phyloP scores from a whole-genome alignment of 441 rosid genomes.

The Croton laevigatus region DNA sequence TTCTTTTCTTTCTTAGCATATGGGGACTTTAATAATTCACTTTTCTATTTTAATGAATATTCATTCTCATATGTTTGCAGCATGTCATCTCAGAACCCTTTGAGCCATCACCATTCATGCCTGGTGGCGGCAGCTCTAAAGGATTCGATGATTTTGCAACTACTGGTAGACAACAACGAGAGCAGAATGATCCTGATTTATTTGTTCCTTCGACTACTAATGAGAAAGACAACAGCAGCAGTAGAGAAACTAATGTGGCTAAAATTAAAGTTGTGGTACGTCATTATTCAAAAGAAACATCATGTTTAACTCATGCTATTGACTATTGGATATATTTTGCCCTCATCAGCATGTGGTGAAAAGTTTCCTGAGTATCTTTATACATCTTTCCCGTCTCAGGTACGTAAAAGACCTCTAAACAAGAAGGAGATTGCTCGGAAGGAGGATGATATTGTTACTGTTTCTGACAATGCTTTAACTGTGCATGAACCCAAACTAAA shows the following conservation, averaged over 20 bases:
- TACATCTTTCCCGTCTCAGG: conserved; percentile 39
- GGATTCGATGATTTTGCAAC: conserved; percentile 68
- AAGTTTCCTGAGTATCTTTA: conserved; percentile 7
- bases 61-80: conserved; percentile 48
- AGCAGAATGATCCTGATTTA: conserved; percentile 56
- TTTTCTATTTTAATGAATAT: conserved; percentile 13
- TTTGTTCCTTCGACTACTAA: conserved; percentile 37
- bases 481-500: conserved; percentile 96
- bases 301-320: background rate
- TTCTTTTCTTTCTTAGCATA: background rate
- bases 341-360: background rate
- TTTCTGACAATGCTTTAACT: conserved; percentile 61
- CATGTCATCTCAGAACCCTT: conserved; percentile 90
- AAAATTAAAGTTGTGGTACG: conserved; percentile 99
- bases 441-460: conserved; percentile 92
- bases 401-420: conserved; percentile 94
- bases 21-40: conserved; percentile 2
- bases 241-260: conserved; percentile 80
- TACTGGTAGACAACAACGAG: conserved; percentile 43
- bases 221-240: conserved; percentile 64
- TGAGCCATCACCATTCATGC: conserved; percentile 87
- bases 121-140: conserved; percentile 58
- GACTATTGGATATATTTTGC: background rate
- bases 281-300: background rate
- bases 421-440: conserved; percentile 81